Percentiles rank a stretch among this genome's conserved stretches.
Conservation (phyloP, 495 filamentous ascomycete genomes). For the Aspergillus homomorphus region DNA sequence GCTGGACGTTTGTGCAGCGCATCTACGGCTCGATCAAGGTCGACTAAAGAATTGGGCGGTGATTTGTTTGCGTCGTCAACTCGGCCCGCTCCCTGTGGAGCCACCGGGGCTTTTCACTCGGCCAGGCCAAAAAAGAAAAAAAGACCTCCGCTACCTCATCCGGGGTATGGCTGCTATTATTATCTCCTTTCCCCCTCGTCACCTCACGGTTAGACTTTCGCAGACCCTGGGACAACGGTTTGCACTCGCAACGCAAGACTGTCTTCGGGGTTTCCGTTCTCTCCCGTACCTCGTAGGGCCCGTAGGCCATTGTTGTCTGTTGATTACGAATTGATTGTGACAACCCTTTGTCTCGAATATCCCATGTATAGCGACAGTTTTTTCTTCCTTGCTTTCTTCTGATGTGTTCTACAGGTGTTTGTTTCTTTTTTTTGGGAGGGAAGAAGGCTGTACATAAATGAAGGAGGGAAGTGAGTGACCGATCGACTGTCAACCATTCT, state of each 20-base stretch:
- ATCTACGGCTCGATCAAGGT: conserved; percentile 97
- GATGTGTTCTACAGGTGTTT: background rate
- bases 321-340: conserved; percentile 6
- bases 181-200: background rate
- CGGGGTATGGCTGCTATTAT: background rate
- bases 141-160: background rate
- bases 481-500: background rate
- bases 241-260: background rate
- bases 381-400: conserved; percentile 5
- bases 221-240: background rate
- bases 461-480: conserved; percentile 7
- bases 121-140: background rate
- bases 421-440: background rate
- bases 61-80: background rate
- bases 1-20: conserved; percentile 87
- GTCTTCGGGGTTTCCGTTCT: background rate
- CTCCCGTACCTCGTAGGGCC: background rate
- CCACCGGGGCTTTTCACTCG: background rate
- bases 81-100: conserved; percentile 1
- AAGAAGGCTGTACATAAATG: conserved; percentile 20
- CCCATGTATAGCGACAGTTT: conserved; percentile 14
- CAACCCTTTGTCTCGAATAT: conserved; percentile 15
- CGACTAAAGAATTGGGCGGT: conserved; percentile 52
- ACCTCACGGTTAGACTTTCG: background rate
- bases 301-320: background rate